Base-by-base conservation (phyloP, 1,284 basidiomycete species). In the Fistulinella cinereoalba region DNA sequence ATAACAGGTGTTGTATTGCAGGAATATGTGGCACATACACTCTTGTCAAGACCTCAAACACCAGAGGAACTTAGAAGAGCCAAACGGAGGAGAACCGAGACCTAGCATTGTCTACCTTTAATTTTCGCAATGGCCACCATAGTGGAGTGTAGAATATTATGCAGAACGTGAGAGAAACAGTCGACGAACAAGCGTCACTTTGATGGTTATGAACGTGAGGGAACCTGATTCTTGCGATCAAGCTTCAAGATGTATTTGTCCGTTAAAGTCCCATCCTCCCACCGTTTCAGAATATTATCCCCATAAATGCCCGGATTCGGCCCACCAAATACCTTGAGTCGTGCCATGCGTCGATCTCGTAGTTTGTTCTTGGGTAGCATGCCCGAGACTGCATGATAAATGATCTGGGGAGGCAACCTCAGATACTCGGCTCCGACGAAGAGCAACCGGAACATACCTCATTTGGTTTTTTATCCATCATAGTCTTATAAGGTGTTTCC, bases 301-400 rank as follows among this genome's bases (percentile, higher is more conserved):
- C 78, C 75, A 46, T 88, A 74, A 15, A 79, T 77, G 23, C 87
- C 86, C 71, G 84, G 83, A 52, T 85, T 77, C 36, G 82, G 72
- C 15, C 80, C 86, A 29, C 88, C 80, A 62, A 93, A 97, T 56
- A 97, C 88, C 54, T 88, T 85, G 40, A 97, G 74, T 44, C 94
- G 75, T 52, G 88, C 90, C 33, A 97, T 70, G 39, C 94, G 78
- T 42, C 88, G 77, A 47, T 95, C 88, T 23, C 94, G 82, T 52
- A 95, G 79, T 54, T 88, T 93, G 75, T 97, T 97, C 71, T 97
- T 97, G 24, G 94, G 94, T 50, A 97, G 74, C 94, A 97, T 97
- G 52, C 94, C 91, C 9, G 93, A 90, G 4, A 97, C 94, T 8
- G 95, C 95, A 56, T 92, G 83, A n/a, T 90, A 84, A 50, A 97